These are phyloP conservation scores for Pholiota conissans DNA, from an alignment of 768 basidiomycete genomes.

Conservation along the genomic window DNA sequence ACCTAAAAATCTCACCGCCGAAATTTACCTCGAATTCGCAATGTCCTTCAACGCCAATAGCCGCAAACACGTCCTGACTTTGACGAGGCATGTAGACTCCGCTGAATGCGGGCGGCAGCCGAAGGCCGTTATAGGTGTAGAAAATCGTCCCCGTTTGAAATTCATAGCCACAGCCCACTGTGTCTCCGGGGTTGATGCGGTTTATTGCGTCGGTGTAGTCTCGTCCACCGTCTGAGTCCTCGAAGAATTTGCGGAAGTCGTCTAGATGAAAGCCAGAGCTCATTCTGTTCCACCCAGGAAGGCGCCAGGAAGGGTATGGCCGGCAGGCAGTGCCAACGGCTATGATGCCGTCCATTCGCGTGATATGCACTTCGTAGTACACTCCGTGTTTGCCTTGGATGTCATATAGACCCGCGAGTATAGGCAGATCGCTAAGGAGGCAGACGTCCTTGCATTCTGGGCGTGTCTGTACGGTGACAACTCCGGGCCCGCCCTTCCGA, in stretches of 20 bases:
- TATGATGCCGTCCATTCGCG: slow-evolving; percentile 57
- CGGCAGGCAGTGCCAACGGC: slow-evolving; percentile 64
- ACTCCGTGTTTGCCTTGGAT: slow-evolving; percentile 53
- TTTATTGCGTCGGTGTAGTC: slow-evolving; percentile 42
- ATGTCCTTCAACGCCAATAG: slow-evolving; percentile 56
- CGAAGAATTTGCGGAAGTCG: slow-evolving; percentile 73
- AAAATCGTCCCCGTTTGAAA: slow-evolving; percentile 53
- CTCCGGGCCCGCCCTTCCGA: slow-evolving; percentile 28
- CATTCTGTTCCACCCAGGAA: slow-evolving; percentile 72
- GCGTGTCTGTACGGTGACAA: slow-evolving; percentile 43
- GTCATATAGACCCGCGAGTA: slow-evolving; percentile 61
- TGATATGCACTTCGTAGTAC: slow-evolving; percentile 63
- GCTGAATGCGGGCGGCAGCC: slow-evolving; percentile 55
- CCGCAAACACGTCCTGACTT: slow-evolving; percentile 60
- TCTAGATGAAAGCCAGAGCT: slow-evolving; percentile 70
- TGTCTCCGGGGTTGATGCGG: slow-evolving; percentile 45
- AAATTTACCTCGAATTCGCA: slow-evolving; percentile 66
- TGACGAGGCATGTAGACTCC: slow-evolving; percentile 58
- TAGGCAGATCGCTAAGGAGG: slow-evolving; percentile 59
- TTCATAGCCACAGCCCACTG: slow-evolving; percentile 65
- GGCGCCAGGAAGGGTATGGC: slow-evolving; percentile 64
- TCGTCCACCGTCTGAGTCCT: slow-evolving; percentile 63
- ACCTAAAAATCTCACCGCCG: slow-evolving; percentile 56
- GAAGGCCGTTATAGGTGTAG: slow-evolving; percentile 63
- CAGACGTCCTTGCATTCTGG: slow-evolving; percentile 47